Conservation (phyloP, 352 stramenopile genomes). For the Phytophthora aleatoria region DNA sequence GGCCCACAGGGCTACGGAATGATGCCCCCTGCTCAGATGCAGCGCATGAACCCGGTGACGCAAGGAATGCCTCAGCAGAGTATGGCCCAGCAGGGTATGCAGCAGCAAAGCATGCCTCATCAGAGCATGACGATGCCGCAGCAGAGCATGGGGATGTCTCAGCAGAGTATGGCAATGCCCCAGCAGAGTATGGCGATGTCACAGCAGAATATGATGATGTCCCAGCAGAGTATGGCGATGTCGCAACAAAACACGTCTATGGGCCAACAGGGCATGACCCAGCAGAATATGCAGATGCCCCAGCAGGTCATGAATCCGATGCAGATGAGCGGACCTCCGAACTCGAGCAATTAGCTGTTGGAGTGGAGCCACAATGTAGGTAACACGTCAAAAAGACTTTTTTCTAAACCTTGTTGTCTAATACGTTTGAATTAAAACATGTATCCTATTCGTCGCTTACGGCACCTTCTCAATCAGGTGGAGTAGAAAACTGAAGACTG, state of each 20-base stretch:
- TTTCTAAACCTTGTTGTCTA: too few species aligned
- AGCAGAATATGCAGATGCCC: slow-evolving; percentile 36
- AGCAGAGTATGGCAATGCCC: slow-evolving; percentile 30
- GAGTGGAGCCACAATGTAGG: slow-evolving; percentile 1
- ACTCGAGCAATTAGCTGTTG: slow-evolving; percentile 30
- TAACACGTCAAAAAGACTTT: not conserved
- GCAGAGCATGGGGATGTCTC: slow-evolving; percentile 31
- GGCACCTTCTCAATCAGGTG: too few species aligned
- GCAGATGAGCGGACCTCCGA: slow-evolving; percentile 36
- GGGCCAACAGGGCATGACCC: slow-evolving; percentile 29
- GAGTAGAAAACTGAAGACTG: too few species aligned
- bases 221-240: slow-evolving; percentile 30
- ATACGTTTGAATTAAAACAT: too few species aligned
- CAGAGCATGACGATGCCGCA: slow-evolving; percentile 40
- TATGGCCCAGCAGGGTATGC: slow-evolving; percentile 39
- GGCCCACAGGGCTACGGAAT: slow-evolving; percentile 57
- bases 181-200: slow-evolving; percentile 32
- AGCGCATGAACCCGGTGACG: slow-evolving; percentile 39
- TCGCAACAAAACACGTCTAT: slow-evolving; percentile 32
- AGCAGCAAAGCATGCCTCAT: slow-evolving; percentile 38
- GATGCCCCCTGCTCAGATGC: slow-evolving; percentile 42
- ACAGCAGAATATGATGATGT: slow-evolving; percentile 34
- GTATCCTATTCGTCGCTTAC: too few species aligned
- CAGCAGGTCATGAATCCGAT: slow-evolving; percentile 35
- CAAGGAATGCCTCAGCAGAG: slow-evolving; percentile 39